Evolutionary conservation across 1,284 basidiomycete species (phyloP).

Genomic region (Sporisorium graminicola): DNA sequence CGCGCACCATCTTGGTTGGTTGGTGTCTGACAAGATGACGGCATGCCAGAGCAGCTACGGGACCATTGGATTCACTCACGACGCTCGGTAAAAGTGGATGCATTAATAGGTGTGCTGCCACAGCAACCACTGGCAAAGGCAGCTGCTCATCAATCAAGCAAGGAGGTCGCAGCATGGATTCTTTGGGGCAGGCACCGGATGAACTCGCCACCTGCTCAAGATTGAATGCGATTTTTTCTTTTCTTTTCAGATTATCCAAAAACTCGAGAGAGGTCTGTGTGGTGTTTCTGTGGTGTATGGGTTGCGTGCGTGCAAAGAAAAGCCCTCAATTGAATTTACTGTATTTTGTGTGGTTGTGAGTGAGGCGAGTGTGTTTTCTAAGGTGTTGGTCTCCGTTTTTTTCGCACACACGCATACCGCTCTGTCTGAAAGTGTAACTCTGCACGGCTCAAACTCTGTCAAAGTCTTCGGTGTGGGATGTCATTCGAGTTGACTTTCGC

Average conservation of each 20-base stretch:
- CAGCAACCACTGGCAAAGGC: too few species aligned
- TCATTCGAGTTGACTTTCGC: too few species aligned
- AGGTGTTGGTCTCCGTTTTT: slow-evolving; percentile 46
- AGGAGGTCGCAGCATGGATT: background rate
- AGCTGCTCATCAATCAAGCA: background rate
- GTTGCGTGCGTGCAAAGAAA: background rate
- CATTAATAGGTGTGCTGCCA: too few species aligned
- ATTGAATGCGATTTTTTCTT: background rate
- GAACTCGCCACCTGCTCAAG: too few species aligned
- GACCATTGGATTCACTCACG: too few species aligned
- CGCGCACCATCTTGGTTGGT: background rate
- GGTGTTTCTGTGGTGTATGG: background rate
- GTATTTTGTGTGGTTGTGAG: too few species aligned
- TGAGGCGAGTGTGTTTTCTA: too few species aligned
- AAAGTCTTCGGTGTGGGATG: too few species aligned
- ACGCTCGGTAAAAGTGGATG: too few species aligned
- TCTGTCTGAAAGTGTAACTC: background rate
- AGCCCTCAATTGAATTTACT: background rate
- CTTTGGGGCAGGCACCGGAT: too few species aligned
- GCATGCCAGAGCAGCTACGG: too few species aligned
- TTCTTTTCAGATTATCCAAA: background rate
- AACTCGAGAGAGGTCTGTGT: background rate
- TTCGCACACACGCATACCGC: background rate
- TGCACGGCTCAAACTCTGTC: too few species aligned
- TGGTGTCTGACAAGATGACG: background rate